phyloP scores from a whole-genome alignment of 192 early-diverging fungal genomes.

The Mortierella antarctica region DNA sequence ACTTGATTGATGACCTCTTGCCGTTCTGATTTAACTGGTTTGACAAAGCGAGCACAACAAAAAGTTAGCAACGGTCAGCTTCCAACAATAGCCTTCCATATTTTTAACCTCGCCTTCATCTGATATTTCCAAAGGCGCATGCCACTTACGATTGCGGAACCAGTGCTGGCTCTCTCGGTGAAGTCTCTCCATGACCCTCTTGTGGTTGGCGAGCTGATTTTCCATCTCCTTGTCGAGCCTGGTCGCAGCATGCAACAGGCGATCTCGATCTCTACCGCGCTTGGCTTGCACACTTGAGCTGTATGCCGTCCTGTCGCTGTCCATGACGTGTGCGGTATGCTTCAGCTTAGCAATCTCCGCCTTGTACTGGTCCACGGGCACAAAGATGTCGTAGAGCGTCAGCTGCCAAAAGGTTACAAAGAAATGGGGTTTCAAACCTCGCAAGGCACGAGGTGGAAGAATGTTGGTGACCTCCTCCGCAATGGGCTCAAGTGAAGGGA shows the following conservation, averaged over 20 bases:
- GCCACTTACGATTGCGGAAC: slow-evolving; percentile 53
- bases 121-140: neutral
- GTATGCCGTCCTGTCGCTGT: slow-evolving; percentile 16
- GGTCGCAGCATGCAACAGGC: slow-evolving; percentile 9
- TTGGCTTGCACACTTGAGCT: slow-evolving; percentile 17
- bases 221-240: slow-evolving; percentile 58
- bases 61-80: neutral
- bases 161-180: slow-evolving; percentile 59
- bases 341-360: slow-evolving; percentile 65
- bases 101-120: neutral
- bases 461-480: slow-evolving; percentile 48
- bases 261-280: slow-evolving; percentile 33
- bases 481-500: slow-evolving; percentile 36
- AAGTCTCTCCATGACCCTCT: slow-evolving; percentile 42
- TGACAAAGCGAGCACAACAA: neutral
- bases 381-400: slow-evolving; percentile 76
- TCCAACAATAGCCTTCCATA: neutral
- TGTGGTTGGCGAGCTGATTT: slow-evolving; percentile 51
- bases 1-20: slow-evolving; percentile 56
- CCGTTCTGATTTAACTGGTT: slow-evolving; percentile 38
- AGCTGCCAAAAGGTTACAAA: slow-evolving; percentile 87
- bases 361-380: slow-evolving; percentile 71
- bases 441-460: slow-evolving; percentile 56
- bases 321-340: slow-evolving; percentile 21
- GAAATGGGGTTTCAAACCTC: slow-evolving; percentile 68